phyloP scores from a whole-genome alignment of 768 basidiomycete genomes.

The Kwoniella botswanensis region DNA sequence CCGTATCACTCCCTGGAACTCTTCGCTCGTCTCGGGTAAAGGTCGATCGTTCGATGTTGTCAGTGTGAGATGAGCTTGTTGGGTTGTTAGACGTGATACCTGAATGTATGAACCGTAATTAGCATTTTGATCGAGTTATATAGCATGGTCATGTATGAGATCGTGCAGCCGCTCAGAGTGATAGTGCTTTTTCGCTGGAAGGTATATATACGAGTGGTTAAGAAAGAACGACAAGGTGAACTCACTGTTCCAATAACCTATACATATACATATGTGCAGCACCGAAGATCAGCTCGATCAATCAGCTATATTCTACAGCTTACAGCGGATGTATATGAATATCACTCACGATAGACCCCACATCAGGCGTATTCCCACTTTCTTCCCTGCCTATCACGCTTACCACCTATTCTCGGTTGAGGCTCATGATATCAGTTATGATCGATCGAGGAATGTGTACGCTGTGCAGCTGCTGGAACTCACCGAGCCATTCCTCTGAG shows the following conservation, averaged over 20 bases:
- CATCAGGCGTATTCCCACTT: constrained; percentile 48
- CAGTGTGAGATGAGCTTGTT: constrained; percentile 55
- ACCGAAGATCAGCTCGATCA: not conserved
- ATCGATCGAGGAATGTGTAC: no score
- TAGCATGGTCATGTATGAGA: no score
- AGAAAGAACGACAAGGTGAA: not conserved
- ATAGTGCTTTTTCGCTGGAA: no score
- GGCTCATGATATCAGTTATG: constrained; percentile 2
- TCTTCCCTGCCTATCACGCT: constrained; percentile 51
- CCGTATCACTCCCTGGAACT: constrained; percentile 56
- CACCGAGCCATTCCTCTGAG: constrained; percentile 47
- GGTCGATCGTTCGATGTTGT: constrained; percentile 54
- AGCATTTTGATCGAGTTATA: no score
- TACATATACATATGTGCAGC: not conserved
- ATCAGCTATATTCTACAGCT: not conserved
- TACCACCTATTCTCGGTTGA: constrained; percentile 28
- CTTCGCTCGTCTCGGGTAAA: constrained; percentile 55
- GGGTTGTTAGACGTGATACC: constrained; percentile 56
- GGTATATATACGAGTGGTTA: no score
- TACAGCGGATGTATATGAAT: no score
- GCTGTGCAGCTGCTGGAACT: not conserved
- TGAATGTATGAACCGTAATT: not conserved
- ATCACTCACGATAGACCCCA: constrained; percentile 48
- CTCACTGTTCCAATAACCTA: constrained; percentile 53
- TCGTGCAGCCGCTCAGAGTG: no score